A percentile compares a stretch with the other conserved stretches of the same genome.
These are phyloP conservation scores for Plasmopara viticola DNA, from an alignment of 352 stramenopile species.

Conservation along the genomic window DNA sequence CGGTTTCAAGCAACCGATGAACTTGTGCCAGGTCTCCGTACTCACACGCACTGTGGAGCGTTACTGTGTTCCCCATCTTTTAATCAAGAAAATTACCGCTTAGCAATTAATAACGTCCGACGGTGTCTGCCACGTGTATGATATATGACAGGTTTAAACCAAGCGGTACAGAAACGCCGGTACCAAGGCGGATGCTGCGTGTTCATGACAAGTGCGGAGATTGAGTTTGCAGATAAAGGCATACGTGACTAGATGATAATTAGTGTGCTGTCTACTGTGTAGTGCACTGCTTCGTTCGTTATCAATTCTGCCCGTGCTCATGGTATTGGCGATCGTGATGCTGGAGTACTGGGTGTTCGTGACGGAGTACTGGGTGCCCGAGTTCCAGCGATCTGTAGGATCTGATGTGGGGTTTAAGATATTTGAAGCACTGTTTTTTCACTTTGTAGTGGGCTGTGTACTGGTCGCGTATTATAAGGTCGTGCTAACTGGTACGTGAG, in stretches of 20 bases:
- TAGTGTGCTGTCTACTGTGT: not conserved
- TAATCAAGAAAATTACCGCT: constrained; percentile 1
- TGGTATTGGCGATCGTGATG: constrained; percentile 49
- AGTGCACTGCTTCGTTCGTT: constrained; percentile 59
- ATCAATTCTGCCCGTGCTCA: constrained; percentile 51
- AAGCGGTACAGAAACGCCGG: not conserved
- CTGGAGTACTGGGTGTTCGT: constrained; percentile 73
- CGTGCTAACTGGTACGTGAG: constrained; percentile 52
- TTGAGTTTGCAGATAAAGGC: not conserved
- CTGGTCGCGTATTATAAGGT: constrained; percentile 66
- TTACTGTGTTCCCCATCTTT: constrained; percentile 76
- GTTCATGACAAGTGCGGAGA: constrained; percentile 60
- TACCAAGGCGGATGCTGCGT: constrained; percentile 43
- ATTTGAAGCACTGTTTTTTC: constrained; percentile 46
- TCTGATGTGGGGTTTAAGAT: constrained; percentile 19
- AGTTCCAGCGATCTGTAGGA: constrained; percentile 18
- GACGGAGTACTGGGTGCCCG: constrained; percentile 39
- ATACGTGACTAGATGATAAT: not conserved
- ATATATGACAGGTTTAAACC: constrained; percentile 1
- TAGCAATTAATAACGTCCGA: constrained; percentile 23
- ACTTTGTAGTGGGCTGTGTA: constrained; percentile 44
- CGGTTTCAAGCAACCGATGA: constrained; percentile 51
- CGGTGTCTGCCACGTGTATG: constrained; percentile 12
- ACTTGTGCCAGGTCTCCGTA: constrained; percentile 59
- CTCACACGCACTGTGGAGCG: constrained; percentile 75